Percentiles rank a stretch among this genome's conserved stretches.
These are phyloP conservation scores for Neurospora sp. DNA, from an alignment of 495 filamentous ascomycete genomes.

Conservation along the genomic window DNA sequence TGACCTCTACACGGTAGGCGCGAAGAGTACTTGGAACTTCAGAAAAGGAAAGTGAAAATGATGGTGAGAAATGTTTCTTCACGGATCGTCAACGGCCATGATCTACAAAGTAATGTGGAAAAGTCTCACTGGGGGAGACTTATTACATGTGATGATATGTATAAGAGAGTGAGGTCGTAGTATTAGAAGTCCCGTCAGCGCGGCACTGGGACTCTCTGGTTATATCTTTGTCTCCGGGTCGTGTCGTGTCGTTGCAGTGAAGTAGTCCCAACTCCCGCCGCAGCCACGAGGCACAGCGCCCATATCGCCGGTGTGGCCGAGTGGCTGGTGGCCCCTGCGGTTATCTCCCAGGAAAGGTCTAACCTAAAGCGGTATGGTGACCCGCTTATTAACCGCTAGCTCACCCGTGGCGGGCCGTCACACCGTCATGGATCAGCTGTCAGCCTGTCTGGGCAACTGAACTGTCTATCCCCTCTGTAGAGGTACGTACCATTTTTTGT, in stretches of 20 bases:
- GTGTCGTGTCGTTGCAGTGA: neutral
- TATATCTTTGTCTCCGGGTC: neutral
- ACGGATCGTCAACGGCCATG: neutral
- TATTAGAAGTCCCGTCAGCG: neutral
- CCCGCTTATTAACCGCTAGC: neutral
- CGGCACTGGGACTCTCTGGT: neutral
- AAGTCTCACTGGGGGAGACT: neutral
- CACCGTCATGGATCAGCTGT: neutral
- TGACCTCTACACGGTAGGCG: neutral
- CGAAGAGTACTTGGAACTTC: neutral
- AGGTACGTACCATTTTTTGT: neutral
- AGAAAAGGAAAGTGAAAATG: neutral
- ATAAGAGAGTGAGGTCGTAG: neutral
- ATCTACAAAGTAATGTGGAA: neutral
- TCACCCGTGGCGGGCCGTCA: neutral
- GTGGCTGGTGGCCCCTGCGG: constrained; percentile 2
- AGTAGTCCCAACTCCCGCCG: neutral
- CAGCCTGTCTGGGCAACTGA: too few relatives aligned
- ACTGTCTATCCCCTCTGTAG: too few relatives aligned
- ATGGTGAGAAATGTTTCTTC: neutral
- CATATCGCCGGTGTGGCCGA: neutral
- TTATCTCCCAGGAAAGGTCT: neutral
- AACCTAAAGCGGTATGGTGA: neutral
- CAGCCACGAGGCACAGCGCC: neutral
- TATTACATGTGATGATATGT: neutral